phyloP scores from a whole-genome alignment of 202 grass and related monocot genomes.

The Digitaria exilis region DNA sequence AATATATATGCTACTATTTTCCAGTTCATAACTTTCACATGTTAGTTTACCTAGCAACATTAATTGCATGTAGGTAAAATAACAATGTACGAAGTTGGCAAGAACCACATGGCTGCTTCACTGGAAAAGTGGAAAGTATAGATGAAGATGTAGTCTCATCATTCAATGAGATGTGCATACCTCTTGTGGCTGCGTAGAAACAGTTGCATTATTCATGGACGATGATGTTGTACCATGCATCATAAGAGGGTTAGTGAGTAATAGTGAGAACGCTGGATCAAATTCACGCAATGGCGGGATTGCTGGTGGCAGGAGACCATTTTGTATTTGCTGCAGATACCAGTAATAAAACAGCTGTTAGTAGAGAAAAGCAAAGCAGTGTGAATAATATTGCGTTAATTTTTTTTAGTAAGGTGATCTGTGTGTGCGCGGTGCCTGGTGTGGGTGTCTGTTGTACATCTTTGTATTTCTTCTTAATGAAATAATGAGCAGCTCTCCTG shows the following conservation, averaged over 20 bases:
- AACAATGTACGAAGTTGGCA: conserved; percentile 11
- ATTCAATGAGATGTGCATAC: conserved; percentile 34
- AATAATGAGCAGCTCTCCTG: background rate
- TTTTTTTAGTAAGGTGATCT: background rate
- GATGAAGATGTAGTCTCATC: background rate
- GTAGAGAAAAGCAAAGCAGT: background rate
- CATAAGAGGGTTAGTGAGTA: conserved; percentile 67
- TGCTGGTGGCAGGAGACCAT: conserved; percentile 54
- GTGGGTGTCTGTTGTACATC: background rate
- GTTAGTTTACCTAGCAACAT: conserved; percentile 7
- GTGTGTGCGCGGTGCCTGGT: background rate
- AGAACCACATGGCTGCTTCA: conserved; percentile 30
- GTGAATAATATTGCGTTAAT: background rate
- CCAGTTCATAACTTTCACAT: background rate
- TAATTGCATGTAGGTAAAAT: background rate
- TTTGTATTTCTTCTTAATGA: background rate
- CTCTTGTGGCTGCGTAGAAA: conserved; percentile 55
- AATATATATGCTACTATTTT: conserved; percentile 10
- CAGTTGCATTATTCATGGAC: conserved; percentile 44
- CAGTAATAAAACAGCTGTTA: conserved; percentile 12
- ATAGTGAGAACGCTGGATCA: conserved; percentile 63
- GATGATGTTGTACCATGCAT: conserved; percentile 43
- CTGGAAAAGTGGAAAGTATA: background rate
- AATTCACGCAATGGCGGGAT: conserved; percentile 59
- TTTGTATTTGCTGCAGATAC: conserved; percentile 61